Evolutionary conservation across 176 grass and related monocot species (phyloP), one percentile per base, ranked within the genome.

Genomic region (Oryza coarctata): DNA sequence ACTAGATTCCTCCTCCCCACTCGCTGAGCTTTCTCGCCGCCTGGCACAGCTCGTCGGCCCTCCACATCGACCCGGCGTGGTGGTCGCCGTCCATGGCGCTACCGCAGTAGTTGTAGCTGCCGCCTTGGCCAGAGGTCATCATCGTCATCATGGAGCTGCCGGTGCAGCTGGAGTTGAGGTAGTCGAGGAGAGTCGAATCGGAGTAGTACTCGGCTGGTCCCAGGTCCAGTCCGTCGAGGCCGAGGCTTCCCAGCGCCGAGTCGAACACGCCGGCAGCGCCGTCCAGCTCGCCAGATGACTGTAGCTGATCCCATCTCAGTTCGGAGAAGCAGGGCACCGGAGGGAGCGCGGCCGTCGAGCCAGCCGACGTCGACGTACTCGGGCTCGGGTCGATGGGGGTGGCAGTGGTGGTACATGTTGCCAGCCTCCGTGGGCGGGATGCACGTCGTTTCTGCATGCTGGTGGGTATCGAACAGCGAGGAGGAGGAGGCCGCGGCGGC

Each of bases 1-100:
- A 29, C 89, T 93, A 91, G 86, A 93, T 87, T 81, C 94, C 90
- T 76, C 86, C 91, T 80, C 81, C 86, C 91, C 94, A 93, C 71
- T 93, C 86, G 12, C 88, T 76, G 57, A 91, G 73, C 84, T 91
- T 97, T 38, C 74, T 91, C 41, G 73, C 84, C 77, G 82, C 43
- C 27, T 96, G 84, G 83, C 81, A 89, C 41, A 90, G 75, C 58
- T 94, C 92, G 82, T 94, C 84, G 41, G 57, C 22, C 41, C 67
- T 73, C 88, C 86, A 89, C 39, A 84, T 50, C 23, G 85, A 41
- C 27, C 35, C 36, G 47, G 3, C 32, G 32, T 33, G 32, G 32
- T 18, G 62, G 36, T n/a, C 67, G 17, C 25, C 22, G 6, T 39
- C 77, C 74, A 65, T 63, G 67, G 45, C 76, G 69, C 0, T 34